These are phyloP conservation scores for Penicillium sumatraense DNA, from an alignment of 2,329 filamentous ascomycete genomes.

Conservation along the genomic window DNA sequence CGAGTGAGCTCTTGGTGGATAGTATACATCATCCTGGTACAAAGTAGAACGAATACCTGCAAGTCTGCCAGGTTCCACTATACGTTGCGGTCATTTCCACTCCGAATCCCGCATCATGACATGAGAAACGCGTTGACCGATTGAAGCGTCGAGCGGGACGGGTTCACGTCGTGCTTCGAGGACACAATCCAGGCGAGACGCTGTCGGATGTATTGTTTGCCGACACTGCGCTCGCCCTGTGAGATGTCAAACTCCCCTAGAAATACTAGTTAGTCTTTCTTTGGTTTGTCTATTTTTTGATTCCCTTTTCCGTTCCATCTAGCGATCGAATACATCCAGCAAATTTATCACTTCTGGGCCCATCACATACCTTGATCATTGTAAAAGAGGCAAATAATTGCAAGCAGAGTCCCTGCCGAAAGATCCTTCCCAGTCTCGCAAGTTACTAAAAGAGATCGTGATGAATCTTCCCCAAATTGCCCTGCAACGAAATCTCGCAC, in stretches of 20 bases:
- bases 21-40: not conserved
- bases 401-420: conserved; percentile 76
- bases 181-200: conserved; percentile 82
- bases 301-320: conserved; percentile 25
- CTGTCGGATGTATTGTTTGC: conserved; percentile 77
- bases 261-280: conserved; percentile 12
- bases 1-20: conserved; percentile 35
- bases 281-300: conserved; percentile 5
- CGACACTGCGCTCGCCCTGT: conserved; percentile 50
- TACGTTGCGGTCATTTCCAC: not conserved
- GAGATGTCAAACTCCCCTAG: conserved; percentile 38
- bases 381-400: conserved; percentile 74
- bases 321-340: conserved; percentile 18
- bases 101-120: conserved; percentile 31
- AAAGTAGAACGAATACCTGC: not conserved
- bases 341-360: not conserved
- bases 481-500: conserved; percentile 62
- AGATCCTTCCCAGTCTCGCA: conserved; percentile 82
- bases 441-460: conserved; percentile 59
- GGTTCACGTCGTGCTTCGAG: conserved; percentile 77
- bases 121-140: conserved; percentile 92
- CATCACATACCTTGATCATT: conserved; percentile 61
- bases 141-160: conserved; percentile 82
- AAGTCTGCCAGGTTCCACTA: conserved; percentile 8
- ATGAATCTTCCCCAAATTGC: conserved; percentile 34